Conservation (phyloP, 371 early-diverging fungal genomes). For the Mortierella sp. region DNA sequence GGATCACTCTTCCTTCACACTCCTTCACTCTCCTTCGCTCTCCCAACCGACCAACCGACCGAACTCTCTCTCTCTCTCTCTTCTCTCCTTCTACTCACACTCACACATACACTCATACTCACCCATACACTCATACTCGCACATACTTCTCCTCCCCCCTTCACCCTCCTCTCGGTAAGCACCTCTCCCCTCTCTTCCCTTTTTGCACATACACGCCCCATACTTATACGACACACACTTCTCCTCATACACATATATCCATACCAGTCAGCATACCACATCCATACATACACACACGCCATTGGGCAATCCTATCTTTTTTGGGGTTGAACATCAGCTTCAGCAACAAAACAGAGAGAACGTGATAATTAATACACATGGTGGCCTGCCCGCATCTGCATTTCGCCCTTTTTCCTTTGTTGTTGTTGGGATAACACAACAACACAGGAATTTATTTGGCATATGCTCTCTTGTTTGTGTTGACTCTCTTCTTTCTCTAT, state of each 20-base stretch:
- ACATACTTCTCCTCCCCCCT: neutral
- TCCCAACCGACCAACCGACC: neutral
- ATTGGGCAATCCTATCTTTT: neutral
- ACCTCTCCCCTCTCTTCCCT: neutral
- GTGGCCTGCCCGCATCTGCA: slow-evolving; percentile 5
- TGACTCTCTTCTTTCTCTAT: neutral
- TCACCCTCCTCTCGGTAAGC: neutral
- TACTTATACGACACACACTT: neutral
- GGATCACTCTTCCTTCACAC: slow-evolving; percentile 1
- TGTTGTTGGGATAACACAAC: neutral
- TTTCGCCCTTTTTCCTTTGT: neutral
- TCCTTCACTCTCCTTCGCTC: neutral
- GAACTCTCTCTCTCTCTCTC: neutral
- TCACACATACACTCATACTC: neutral
- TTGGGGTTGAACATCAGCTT: neutral
- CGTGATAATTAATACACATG: neutral
- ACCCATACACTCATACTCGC: too few species aligned
- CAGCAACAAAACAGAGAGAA: neutral
- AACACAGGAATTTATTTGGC: neutral
- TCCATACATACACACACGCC: neutral
- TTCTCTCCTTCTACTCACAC: neutral
- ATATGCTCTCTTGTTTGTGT: neutral
- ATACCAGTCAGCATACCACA: too few species aligned
- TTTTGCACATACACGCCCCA: neutral
- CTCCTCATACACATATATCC: neutral